Evolutionary conservation across 2,329 filamentous ascomycete genomes (phyloP).

Genomic region (Calonectria leucothoes): DNA sequence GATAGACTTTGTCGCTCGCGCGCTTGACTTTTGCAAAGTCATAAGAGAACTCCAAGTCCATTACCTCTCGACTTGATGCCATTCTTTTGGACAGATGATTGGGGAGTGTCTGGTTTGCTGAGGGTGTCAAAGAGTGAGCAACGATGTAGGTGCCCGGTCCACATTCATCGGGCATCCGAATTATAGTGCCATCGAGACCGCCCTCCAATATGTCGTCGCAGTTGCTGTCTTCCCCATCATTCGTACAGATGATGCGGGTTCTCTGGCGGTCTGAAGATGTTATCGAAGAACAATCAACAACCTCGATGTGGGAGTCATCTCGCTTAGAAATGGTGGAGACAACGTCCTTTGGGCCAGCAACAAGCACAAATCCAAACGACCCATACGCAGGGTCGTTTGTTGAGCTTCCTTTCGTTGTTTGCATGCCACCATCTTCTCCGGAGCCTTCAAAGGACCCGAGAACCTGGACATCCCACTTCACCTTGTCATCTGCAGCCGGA

Average conservation of each 20-base stretch:
- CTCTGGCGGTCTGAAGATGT: background rate
- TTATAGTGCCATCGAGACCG: background rate
- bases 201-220: conserved; percentile 1
- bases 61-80: background rate
- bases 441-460: background rate
- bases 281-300: background rate
- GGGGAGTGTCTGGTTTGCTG: background rate
- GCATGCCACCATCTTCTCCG: background rate
- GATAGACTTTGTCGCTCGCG: background rate
- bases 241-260: background rate
- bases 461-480: conserved; percentile 5
- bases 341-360: background rate
- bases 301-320: conserved; percentile 7
- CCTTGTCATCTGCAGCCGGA: background rate
- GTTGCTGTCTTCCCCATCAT: background rate
- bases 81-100: background rate
- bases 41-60: conserved; percentile 14
- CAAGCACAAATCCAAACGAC: background rate
- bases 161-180: conserved; percentile 6
- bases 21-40: background rate
- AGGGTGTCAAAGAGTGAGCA: background rate
- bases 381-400: background rate
- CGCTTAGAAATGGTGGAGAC: background rate
- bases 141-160: background rate
- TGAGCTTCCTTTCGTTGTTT: background rate